phyloP scores from a whole-genome alignment of 140 eudicot species.

The Anethum foeniculum region DNA sequence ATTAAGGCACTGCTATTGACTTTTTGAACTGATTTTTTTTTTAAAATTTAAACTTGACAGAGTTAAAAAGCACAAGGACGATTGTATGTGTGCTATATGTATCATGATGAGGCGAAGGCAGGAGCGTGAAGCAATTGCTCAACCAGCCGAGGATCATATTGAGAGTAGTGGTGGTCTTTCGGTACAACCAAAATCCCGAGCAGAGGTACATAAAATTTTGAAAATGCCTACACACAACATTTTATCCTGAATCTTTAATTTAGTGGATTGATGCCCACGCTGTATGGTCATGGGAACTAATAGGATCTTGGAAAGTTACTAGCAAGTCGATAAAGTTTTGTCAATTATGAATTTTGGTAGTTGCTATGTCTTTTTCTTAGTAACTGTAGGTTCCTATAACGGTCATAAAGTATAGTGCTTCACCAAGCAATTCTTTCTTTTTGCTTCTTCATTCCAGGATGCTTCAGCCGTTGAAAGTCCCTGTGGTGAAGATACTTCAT shows the following conservation, averaged over 20 bases:
- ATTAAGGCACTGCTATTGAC: background rate
- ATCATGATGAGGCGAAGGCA: constrained; percentile 93
- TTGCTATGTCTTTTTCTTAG: background rate
- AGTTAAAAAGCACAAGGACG: constrained; percentile 85
- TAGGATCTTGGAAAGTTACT: background rate
- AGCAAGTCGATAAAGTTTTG: background rate
- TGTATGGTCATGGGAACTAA: background rate
- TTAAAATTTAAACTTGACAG: constrained; percentile 25
- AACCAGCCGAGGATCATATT: constrained; percentile 34
- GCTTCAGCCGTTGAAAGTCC: constrained; percentile 52
- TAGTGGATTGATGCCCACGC: background rate
- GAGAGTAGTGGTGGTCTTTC: constrained; percentile 45
- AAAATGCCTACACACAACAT: background rate
- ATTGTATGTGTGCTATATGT: constrained; percentile 91
- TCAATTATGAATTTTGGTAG: background rate
- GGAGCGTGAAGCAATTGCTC: constrained; percentile 70
- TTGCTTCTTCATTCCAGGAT: constrained; percentile 30
- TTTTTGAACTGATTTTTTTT: background rate
- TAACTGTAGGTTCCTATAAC: background rate
- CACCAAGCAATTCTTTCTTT: background rate
- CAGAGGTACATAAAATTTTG: constrained; percentile 32
- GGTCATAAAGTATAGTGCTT: no score
- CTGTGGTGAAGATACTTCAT: constrained; percentile 56
- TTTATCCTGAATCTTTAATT: background rate
- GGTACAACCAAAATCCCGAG: constrained; percentile 35